Evolutionary conservation across 139 green algal genomes (phyloP), one percentile per base, ranked within the genome.

Genomic region (Picochlorum sp.): DNA sequence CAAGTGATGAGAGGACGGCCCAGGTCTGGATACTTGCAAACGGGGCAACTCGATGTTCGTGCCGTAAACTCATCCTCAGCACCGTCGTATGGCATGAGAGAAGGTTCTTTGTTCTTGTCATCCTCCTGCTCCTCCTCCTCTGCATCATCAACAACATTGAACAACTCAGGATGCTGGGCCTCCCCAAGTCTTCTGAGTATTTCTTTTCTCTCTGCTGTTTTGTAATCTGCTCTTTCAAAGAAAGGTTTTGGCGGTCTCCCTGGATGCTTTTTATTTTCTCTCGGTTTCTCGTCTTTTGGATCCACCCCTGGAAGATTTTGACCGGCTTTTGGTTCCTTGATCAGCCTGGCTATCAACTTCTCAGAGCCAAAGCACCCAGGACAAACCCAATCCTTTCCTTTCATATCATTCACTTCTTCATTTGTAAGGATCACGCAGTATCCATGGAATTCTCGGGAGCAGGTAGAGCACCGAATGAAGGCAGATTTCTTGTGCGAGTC

Each of bases 401-500:
- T 54, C 20, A 73, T 46, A 3, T 45, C 34, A 15, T 73, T 56
- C 11, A 68, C 62, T 9, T 77, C 57, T 41, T 77, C 69, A 23
- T 64, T 32, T 3, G 20, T 38, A 54, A 76, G 49, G 13, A 24
- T 47, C 10, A 67, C 68, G 37, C 73, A 79, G 32, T 15, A 28
- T 47, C 73, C 68, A 51, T 79, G 73, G 62, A 79, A 79, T 71
- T 71, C 77, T 26, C 58, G 52, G 18, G 78, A 67, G 69, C 79
- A 85, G 4, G 23, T 50, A 60, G 80, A 73, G 59, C 79, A 85
- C 26, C 80, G 71, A 60, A 65, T 46, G 30, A 72, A 64, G 15
- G 46, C 56, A 6, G 56, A 64, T 20, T 81, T 69, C 8, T 64
- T 73, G 18, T 72, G 69, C 26, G 37, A 21, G 2, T 38, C 56